A percentile compares a stretch with the other conserved stretches of the same genome.
Conservation (phyloP, 768 basidiomycete genomes). For the Termitomyces heimii region DNA sequence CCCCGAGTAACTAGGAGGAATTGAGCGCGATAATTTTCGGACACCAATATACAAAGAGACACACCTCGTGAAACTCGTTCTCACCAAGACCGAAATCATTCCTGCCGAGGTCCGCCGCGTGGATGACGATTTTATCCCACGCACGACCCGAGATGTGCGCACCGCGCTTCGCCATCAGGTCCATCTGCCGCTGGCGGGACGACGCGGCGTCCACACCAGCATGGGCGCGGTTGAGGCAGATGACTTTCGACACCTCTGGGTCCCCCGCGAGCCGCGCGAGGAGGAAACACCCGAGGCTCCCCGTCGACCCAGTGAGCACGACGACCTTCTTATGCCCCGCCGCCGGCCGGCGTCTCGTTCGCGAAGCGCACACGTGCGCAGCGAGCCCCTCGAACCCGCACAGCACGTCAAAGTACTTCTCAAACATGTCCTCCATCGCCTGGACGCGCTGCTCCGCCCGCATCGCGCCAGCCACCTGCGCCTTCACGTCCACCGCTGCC, state of each 20-base stretch:
- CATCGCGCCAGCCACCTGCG: neutral
- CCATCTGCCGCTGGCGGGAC: constrained; percentile 20
- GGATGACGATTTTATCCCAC: constrained; percentile 25
- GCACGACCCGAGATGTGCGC: constrained; percentile 15
- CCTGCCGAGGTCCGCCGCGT: constrained; percentile 21
- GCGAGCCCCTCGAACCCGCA: constrained; percentile 8
- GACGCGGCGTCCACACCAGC: constrained; percentile 7
- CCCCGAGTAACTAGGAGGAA: constrained; percentile 16
- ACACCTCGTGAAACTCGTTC: constrained; percentile 19
- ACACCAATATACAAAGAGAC: neutral
- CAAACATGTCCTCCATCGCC: constrained; percentile 23
- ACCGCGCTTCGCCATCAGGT: constrained; percentile 25
- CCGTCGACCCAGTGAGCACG: constrained; percentile 32
- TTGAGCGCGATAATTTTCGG: neutral
- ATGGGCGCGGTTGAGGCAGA: constrained; percentile 24
- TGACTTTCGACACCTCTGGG: constrained; percentile 20
- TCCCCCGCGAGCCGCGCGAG: constrained; percentile 22
- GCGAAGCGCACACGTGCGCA: constrained; percentile 8
- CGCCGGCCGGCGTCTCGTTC: constrained; percentile 2
- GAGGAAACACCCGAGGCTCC: constrained; percentile 29
- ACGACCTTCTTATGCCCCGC: constrained; percentile 17
- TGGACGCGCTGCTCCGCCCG: constrained; percentile 14
- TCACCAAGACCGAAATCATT: constrained; percentile 20
- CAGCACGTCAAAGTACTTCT: constrained; percentile 16
- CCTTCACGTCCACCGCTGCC: no score